Evolutionary conservation across 371 early-diverging fungal genomes (phyloP), one percentile per base, ranked within the genome.

Genomic region (Globomyces sp.): DNA sequence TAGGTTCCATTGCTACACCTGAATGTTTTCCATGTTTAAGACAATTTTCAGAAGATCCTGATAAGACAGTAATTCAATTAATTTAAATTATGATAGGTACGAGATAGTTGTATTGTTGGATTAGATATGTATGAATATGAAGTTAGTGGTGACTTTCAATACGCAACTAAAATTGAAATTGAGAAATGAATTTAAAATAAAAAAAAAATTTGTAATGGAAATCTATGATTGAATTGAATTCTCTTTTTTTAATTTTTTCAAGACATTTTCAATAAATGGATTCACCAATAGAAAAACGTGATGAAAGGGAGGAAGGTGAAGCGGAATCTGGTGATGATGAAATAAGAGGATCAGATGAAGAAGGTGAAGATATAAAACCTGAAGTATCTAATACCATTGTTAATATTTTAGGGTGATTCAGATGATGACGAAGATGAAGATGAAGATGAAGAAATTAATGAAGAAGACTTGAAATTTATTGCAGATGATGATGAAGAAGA

Each of bases 1-100:
- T 99, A 59, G 99, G 99, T n/a, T 92, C 96, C 1, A 95, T 99
- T 74, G 99, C 96, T 44, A 92, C 92, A 2, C 88, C 92, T 43
- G 95, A 98, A 76, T 90, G 90, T 50, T 77, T 92, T 49, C 82
- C 85, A 9, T 85, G 87, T 13, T 83, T 99, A 51, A 72, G 86
- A 58, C 70, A 86, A 69, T 96, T 86, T 73, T 78, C 83, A 57
- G 68, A 89, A 4, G 94, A 94, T 72, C 68, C 85, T 10, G 93
- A 92, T 64, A 85, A 86, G 10, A 97, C 99, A 40, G 95, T 99
- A 3, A 24, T 24, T 24, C 24, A 24, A 24, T 24, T 24, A 24
- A 24, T 0, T 24, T 24, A 24, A 24, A 24, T 24, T 24, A 24
- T 24, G 24, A 24, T 24, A 24, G 24, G 24, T 24, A 24, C 87